phyloP scores from a whole-genome alignment of 2,329 filamentous ascomycete genomes.

The Aaosphaeria arxii region DNA sequence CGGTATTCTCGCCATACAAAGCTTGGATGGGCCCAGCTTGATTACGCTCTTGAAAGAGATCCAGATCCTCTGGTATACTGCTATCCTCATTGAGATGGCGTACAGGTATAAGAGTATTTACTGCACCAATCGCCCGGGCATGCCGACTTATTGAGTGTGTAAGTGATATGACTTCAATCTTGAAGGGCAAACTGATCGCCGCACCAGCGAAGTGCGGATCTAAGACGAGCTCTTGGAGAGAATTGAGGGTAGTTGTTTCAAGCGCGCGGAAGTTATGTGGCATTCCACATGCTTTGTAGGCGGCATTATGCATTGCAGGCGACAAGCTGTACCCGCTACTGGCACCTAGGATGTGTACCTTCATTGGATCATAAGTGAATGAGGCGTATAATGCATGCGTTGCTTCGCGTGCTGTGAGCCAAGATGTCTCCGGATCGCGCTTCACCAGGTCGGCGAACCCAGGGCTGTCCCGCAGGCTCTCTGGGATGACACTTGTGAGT shows the following conservation, averaged over 20 bases:
- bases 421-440: slow-evolving; percentile 40
- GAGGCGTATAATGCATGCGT: slow-evolving; percentile 65
- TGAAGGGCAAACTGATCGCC: slow-evolving; percentile 71
- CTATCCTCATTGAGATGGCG: slow-evolving; percentile 58
- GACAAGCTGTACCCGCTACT: slow-evolving; percentile 71
- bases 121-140: slow-evolving; percentile 70
- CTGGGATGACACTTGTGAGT: slow-evolving; percentile 59
- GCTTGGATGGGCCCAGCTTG: slow-evolving; percentile 65
- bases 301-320: slow-evolving; percentile 74
- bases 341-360: slow-evolving; percentile 71
- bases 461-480: slow-evolving; percentile 37
- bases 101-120: slow-evolving; percentile 73
- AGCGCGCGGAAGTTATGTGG: slow-evolving; percentile 65
- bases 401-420: slow-evolving; percentile 60
- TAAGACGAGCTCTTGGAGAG: slow-evolving; percentile 61
- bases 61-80: slow-evolving; percentile 53
- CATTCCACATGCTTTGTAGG: slow-evolving; percentile 64
- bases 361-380: slow-evolving; percentile 66
- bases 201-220: slow-evolving; percentile 69
- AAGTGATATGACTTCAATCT: slow-evolving; percentile 65
- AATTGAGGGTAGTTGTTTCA: slow-evolving; percentile 60
- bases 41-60: slow-evolving; percentile 57
- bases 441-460: slow-evolving; percentile 36
- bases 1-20: slow-evolving; percentile 75
- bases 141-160: slow-evolving; percentile 68